Percentiles rank a stretch among this genome's conserved stretches.
Conservation (phyloP, 768 basidiomycete species). For the Naganishia onofrii region DNA sequence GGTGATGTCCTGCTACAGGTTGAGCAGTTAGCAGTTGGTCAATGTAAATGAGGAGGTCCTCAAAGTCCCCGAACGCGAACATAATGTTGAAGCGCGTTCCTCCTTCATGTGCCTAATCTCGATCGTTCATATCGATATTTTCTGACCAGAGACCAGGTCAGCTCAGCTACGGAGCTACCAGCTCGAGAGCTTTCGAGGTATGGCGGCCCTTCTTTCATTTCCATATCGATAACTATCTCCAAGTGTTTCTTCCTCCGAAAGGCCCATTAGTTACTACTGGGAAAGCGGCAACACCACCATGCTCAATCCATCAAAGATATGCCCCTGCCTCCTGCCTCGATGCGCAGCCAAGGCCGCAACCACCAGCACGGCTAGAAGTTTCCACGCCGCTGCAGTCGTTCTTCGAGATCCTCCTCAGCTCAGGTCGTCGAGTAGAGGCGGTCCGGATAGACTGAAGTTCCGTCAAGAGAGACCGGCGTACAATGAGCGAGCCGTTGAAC, state of each 20-base stretch:
- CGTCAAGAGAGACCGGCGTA: not conserved
- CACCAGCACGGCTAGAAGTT: not conserved
- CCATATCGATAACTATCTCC: constrained; percentile 16
- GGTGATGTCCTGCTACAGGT: not conserved
- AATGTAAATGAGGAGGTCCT: not conserved
- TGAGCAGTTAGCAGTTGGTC: not conserved
- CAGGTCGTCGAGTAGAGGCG: not conserved
- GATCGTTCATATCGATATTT: constrained; percentile 1
- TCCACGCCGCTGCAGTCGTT: not conserved
- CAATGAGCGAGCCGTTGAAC: not conserved
- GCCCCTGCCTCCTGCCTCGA: constrained; percentile 10
- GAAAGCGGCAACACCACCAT: not conserved
- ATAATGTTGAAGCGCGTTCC: constrained; percentile 10
- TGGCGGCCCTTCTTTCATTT: no score
- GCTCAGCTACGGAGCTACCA: no score
- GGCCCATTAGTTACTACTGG: no score
- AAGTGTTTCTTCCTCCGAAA: no score
- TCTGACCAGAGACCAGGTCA: no score
- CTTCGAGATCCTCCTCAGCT: constrained; percentile 7
- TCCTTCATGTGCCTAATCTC: constrained; percentile 14
- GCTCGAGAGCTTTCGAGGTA: no score
- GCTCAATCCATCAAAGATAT: constrained; percentile 4
- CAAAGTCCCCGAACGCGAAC: constrained; percentile 6
- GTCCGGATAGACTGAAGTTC: not conserved
- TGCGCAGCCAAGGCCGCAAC: constrained; percentile 4